Evolutionary conservation across 176 grass and related monocot genomes (phyloP).

Genomic region (Alloteropsis semialata): DNA sequence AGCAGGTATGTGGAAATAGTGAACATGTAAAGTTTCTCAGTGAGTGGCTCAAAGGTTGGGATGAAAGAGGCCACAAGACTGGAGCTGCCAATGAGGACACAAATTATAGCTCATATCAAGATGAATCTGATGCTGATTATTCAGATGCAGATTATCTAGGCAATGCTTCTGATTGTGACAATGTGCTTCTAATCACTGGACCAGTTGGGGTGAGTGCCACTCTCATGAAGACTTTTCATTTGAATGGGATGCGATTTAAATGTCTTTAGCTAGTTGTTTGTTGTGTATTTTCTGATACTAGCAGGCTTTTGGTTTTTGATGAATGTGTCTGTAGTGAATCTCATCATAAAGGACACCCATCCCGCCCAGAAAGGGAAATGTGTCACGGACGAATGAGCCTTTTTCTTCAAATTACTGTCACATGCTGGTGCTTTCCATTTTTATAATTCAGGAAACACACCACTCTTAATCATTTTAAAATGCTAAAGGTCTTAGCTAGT

Average conservation of each 20-base stretch:
- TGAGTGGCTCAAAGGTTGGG: constrained; percentile 86
- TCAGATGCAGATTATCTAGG: not conserved
- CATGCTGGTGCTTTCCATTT: constrained; percentile 16
- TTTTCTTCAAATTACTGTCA: not conserved
- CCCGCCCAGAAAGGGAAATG: not conserved
- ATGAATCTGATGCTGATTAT: constrained; percentile 64
- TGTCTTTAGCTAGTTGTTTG: not conserved
- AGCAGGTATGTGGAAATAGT: constrained; percentile 89
- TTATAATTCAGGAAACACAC: not conserved
- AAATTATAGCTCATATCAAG: constrained; percentile 49
- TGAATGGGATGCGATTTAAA: constrained; percentile 8
- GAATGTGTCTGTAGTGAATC: not conserved
- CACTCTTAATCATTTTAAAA: not conserved
- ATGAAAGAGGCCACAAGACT: constrained; percentile 68
- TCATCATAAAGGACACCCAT: not conserved
- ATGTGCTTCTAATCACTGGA: constrained; percentile 93
- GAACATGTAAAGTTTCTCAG: constrained; percentile 61
- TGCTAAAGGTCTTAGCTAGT: not conserved
- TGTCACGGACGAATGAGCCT: not conserved
- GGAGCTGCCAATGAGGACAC: constrained; percentile 42
- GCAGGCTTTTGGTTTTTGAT: not conserved
- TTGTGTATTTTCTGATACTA: not conserved
- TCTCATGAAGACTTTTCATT: not conserved
- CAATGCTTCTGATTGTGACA: constrained; percentile 47
- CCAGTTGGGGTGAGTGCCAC: constrained; percentile 76